Percentiles rank a stretch among this genome's conserved stretches.
Evolutionary conservation across 768 basidiomycete species (phyloP).

Genomic region (Mycena albidolilacea): DNA sequence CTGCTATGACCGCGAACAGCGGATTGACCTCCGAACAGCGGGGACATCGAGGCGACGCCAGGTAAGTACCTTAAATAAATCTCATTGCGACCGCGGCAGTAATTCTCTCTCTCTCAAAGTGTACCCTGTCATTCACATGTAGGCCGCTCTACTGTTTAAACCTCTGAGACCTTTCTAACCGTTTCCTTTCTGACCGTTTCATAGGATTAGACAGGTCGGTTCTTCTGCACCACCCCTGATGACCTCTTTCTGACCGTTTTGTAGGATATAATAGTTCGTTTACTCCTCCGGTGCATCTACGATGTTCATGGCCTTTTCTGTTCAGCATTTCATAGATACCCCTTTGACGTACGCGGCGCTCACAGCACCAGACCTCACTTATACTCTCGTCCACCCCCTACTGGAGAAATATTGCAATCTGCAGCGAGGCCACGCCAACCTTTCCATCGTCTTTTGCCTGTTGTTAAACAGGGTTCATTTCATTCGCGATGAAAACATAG

Average conservation of each 20-base stretch:
- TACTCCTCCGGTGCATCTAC: constrained; percentile 1
- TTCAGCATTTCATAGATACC: constrained; percentile 88
- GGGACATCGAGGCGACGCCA: constrained; percentile 68
- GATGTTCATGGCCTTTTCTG: constrained; percentile 19
- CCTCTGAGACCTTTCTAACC: background rate
- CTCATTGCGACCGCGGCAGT: background rate
- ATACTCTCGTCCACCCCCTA: constrained; percentile 90
- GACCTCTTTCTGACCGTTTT: background rate
- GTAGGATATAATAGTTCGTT: constrained; percentile 74
- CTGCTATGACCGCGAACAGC: constrained; percentile 14
- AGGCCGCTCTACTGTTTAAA: background rate
- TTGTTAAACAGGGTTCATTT: constrained; percentile 92
- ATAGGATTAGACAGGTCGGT: constrained; percentile 38
- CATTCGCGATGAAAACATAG: constrained; percentile 80
- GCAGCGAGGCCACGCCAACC: constrained; percentile 77
- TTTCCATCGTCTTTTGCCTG: constrained; percentile 89
- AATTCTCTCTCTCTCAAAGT: constrained; percentile 53
- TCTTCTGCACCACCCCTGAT: background rate
- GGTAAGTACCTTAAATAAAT: background rate
- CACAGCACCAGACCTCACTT: constrained; percentile 89
- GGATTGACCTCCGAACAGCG: constrained; percentile 47
- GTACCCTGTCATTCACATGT: constrained; percentile 84
- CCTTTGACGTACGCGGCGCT: constrained; percentile 88
- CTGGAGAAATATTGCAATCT: constrained; percentile 87
- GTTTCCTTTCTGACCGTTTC: background rate